Evolutionary conservation across 2,329 filamentous ascomycete genomes (phyloP).

Genomic region (Colletotrichum agaves): DNA sequence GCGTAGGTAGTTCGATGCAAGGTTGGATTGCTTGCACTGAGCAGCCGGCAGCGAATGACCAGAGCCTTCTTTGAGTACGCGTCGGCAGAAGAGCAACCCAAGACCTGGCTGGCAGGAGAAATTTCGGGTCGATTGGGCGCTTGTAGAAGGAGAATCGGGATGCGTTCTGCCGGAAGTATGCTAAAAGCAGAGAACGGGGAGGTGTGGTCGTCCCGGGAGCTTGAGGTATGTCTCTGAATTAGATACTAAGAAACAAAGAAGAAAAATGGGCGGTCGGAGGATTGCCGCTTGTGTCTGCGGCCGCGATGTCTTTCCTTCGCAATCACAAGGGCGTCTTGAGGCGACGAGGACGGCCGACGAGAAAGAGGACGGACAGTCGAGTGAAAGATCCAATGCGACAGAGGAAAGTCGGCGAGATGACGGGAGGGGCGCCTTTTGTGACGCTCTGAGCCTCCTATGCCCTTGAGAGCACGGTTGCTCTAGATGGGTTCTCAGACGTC

Average conservation of each 20-base stretch:
- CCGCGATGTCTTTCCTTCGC: conserved; percentile 20
- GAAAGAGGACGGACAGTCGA: conserved; percentile 9
- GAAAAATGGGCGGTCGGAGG: neutral
- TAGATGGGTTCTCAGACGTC: conserved; percentile 32
- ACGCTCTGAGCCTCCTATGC: conserved; percentile 32
- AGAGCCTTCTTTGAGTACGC: neutral
- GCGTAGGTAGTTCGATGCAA: conserved; percentile 18
- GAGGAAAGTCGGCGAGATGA: conserved; percentile 20
- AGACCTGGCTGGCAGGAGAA: conserved; percentile 12
- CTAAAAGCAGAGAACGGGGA: conserved; percentile 13
- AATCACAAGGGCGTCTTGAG: conserved; percentile 1
- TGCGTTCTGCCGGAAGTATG: conserved; percentile 19
- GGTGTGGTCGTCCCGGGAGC: conserved; percentile 28
- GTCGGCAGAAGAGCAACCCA: conserved; percentile 13
- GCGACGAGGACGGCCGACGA: conserved; percentile 6
- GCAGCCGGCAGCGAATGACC: conserved; percentile 23
- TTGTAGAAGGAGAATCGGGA: neutral
- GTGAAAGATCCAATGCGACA: neutral
- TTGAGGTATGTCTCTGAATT: conserved; percentile 16
- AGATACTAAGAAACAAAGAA: neutral
- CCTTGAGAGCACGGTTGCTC: conserved; percentile 29
- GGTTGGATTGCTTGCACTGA: conserved; percentile 21
- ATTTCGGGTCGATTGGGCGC: conserved; percentile 23
- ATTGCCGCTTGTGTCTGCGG: conserved; percentile 14
- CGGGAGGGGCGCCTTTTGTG: conserved; percentile 35